Evolutionary conservation across 306 rosid genomes (phyloP), one percentile per base, ranked within the genome.

Genomic region (Vigna mungo): DNA sequence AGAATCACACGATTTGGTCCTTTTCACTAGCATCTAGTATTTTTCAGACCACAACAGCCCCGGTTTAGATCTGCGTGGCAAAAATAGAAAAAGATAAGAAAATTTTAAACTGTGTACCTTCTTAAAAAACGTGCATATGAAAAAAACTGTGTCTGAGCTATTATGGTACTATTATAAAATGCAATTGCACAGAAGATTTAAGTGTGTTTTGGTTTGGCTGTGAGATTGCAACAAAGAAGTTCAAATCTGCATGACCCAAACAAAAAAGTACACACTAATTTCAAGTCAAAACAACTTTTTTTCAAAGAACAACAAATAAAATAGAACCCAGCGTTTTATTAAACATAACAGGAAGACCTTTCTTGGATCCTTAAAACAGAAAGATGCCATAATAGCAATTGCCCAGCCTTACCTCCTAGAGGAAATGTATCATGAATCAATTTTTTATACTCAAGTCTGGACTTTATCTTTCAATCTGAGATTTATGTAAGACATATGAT

Each of bases 11-110:
- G 9, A 53, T 53, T 18, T 53, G 47, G 12, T 17, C 41, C 6
- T 25, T 54, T 77, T 66, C 66, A 53, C 56, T 10, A 41, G 44
- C 46, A 66, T 66, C 32, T 55, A 55, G 62, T 30, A 55, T 21
- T 55, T 62, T 77, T 7, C 44, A 7, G 44, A 9, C 10, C 10
- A 39, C 44, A 8, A 39, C 44, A 39, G 78, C 11, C 36, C 41
- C n/a, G 60, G 41, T 1, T 30, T 60, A 44, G 48, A 60, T 44
- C 47, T 63, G 5, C 3, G 69, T 9, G 16, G 7, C 70, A 8
- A 10, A 6, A 56, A 56, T 8, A n/a, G n/a, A 6, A 39, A 56
- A 72, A 56, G 37, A 56, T 9, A 56, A 8, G 13, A 54, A 56
- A 41, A 14, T 34, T 39, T 56, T 21, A 56, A 21, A 4, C 13